phyloP scores from a whole-genome alignment of 192 early-diverging fungal genomes.

The Haplosporangium gracile region DNA sequence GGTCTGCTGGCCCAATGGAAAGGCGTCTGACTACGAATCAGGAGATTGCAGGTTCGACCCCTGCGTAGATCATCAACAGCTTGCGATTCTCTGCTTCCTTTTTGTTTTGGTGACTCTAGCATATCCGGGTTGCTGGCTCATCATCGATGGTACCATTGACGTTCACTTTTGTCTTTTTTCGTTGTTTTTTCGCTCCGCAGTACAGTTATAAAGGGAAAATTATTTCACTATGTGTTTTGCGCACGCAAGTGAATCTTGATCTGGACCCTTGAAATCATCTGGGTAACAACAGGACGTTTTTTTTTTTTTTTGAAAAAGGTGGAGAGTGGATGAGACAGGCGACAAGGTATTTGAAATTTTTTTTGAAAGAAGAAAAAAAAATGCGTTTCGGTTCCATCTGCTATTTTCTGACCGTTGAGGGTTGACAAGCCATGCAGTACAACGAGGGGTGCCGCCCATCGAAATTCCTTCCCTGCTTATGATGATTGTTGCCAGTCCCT shows the following conservation, averaged over 20 bases:
- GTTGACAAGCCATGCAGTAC: neutral
- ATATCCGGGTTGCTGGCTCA: neutral
- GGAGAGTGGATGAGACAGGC: too few relatives aligned
- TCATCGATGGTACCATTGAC: neutral
- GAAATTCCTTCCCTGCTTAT: neutral
- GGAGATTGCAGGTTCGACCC: conserved; percentile 45
- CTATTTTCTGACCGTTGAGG: neutral
- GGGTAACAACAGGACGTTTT: too few relatives aligned
- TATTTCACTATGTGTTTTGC: too few relatives aligned
- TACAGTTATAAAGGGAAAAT: too few relatives aligned
- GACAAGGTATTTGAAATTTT: neutral
- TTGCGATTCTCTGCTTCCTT: neutral
- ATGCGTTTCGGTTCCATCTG: neutral
- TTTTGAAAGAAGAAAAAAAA: neutral
- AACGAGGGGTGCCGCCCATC: neutral
- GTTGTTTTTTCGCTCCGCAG: too few relatives aligned
- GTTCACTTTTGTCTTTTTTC: neutral
- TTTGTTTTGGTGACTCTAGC: neutral
- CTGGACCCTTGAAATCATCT: too few relatives aligned
- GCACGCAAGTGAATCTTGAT: too few relatives aligned
- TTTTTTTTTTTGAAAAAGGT: too few relatives aligned
- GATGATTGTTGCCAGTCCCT: neutral
- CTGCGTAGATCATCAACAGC: conserved; percentile 34
- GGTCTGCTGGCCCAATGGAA: conserved; percentile 40
- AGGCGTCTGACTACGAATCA: conserved; percentile 46